Base-by-base conservation (phyloP, 2,329 filamentous ascomycete genomes). In the Sporothrix protearum region DNA sequence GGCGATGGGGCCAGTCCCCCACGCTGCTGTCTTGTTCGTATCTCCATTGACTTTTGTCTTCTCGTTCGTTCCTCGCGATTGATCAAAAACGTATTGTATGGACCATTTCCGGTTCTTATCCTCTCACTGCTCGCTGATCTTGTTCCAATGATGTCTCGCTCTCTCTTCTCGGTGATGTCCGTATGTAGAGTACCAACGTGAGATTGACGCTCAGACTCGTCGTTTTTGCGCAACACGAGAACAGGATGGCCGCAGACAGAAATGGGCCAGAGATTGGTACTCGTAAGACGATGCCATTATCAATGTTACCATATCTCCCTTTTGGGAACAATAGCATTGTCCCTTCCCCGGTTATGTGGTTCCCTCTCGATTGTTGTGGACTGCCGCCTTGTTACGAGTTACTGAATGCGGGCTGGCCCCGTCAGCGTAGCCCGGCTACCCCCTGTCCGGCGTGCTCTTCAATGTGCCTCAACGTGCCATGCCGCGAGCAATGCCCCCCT, bases 301-400 rank as follows among this genome's bases (percentile, higher is more conserved):
- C 7, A 25, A 53, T 53, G 8, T 16, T 22, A 12, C 49, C 49
- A 2, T 53, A 25, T 22, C 25, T 53, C 12, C 39, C 2, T 45
- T 5, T 10, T 45, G 12, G 3, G 12, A 5, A 47, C 14, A 47
- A 47, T 47, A 14, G 42, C 4, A 47, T 47, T 47, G 42, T 47
- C 19, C 42, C 42, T 47, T 47, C 42, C 12, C 14, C 42, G 42
- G 19, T 47, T 47, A 42, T 47, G 42, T 19, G 42, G 42, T 47
- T 14, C 39, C 39, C 39, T 42, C 42, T 47, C 22, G 49, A 28
- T 22, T n/a, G n/a, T 28, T 53, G 49, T 53, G 49, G 49, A 28
- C 49, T 53, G 49, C 49, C 49, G 49, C 49, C 49, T 53, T 53
- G 61, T 64, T 64, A 64, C 61, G 61, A 64, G 19, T 64, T 64